Percentiles rank a stretch among this genome's conserved stretches.
These are phyloP conservation scores for Closterium sp. DNA, from an alignment of 139 green algal genomes.

Conservation along the genomic window DNA sequence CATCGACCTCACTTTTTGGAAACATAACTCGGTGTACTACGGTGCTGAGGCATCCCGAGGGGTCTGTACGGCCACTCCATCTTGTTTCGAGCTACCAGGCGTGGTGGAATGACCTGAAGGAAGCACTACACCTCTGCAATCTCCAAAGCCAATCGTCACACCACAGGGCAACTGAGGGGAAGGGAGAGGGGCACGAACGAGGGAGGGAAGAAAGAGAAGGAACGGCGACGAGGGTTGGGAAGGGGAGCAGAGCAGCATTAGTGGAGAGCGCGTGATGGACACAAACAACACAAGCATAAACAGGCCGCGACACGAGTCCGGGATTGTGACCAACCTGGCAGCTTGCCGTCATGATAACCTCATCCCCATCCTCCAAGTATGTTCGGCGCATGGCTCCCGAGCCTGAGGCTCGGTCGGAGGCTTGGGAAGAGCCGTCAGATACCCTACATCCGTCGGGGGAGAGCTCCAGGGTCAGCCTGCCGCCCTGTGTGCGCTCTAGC, in stretches of 20 bases:
- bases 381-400: not conserved
- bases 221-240: no score
- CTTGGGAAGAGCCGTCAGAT: not conserved
- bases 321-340: not conserved
- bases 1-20: no score
- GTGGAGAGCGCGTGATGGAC: no score
- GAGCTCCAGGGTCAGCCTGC: not conserved
- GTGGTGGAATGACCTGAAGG: no score
- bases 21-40: no score
- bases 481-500: not conserved
- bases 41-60: no score
- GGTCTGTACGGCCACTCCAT: no score
- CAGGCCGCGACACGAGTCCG: not conserved
- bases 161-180: not conserved
- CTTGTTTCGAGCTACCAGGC: no score
- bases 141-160: not conserved
- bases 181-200: no score
- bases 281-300: no score
- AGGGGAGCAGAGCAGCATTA: no score
- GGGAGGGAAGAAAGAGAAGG: no score
- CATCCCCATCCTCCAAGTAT: conserved; percentile 23
- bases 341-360: conserved; percentile 6
- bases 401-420: not conserved
- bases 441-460: not conserved
- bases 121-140: not conserved